phyloP scores from a whole-genome alignment of 176 grass and related monocot genomes.

The Ensete glaucum region DNA sequence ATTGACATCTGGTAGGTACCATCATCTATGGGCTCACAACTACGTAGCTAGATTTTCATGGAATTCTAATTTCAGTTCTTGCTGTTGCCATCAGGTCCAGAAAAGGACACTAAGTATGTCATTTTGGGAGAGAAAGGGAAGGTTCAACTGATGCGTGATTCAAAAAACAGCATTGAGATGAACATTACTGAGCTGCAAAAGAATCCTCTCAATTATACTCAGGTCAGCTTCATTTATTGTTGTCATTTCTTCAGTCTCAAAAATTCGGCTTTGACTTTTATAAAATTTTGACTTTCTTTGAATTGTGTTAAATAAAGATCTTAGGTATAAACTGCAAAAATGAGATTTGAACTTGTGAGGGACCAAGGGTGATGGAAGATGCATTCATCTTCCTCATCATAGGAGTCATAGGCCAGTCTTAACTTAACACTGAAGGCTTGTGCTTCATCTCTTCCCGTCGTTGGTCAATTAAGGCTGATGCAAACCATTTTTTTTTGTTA shows the following conservation, averaged over 20 bases:
- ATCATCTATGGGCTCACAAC: not conserved
- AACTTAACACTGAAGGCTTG: not conserved
- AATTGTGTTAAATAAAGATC: not conserved
- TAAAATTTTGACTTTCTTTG: no score
- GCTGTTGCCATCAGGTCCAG: conserved; percentile 44
- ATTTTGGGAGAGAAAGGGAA: conserved; percentile 94
- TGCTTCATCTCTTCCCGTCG: not conserved
- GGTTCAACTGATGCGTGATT: conserved; percentile 82
- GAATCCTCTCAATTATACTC: conserved; percentile 86
- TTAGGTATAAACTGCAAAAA: not conserved
- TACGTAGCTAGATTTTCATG: not conserved
- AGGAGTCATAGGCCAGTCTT: not conserved
- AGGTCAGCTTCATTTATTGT: conserved; percentile 28
- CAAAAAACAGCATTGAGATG: conserved; percentile 53
- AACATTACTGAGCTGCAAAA: conserved; percentile 64
- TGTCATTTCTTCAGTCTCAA: no score
- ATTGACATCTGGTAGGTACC: conserved; percentile 83
- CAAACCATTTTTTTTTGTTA: not conserved
- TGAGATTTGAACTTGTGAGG: not conserved
- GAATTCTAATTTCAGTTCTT: conserved; percentile 10
- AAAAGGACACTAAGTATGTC: conserved; percentile 82
- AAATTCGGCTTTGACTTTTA: no score
- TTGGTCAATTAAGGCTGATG: not conserved
- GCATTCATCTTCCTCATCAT: not conserved
- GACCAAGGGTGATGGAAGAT: not conserved